Percentiles rank a stretch among this genome's conserved stretches.
Evolutionary conservation across 2,329 filamentous ascomycete species (phyloP).

Genomic region (Ceratocystiopsis minuta): DNA sequence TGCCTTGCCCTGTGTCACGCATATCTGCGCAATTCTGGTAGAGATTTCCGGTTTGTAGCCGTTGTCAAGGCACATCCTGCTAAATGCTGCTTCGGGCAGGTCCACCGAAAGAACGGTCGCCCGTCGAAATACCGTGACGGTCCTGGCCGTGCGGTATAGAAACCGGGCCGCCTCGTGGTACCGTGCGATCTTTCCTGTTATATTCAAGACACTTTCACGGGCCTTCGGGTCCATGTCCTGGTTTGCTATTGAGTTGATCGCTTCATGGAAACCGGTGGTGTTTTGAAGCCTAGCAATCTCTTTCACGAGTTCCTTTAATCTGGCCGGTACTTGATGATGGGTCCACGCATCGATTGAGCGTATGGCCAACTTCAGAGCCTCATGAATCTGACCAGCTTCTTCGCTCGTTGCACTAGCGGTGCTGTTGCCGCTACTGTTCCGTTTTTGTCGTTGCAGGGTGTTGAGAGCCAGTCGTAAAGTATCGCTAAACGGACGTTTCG

Average conservation of each 20-base stretch:
- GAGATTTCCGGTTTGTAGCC: background rate
- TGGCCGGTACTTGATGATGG: too few species aligned
- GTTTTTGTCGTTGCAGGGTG: too few species aligned
- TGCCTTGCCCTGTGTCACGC: background rate
- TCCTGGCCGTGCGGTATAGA: slow-evolving; percentile 17
- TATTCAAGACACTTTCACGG: slow-evolving; percentile 2
- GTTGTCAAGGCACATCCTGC: background rate
- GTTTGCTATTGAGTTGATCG: background rate
- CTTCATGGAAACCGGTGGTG: too few species aligned
- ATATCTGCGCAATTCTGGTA: background rate
- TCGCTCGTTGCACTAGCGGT: too few species aligned
- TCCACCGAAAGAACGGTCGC: background rate
- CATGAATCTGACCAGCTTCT: too few species aligned
- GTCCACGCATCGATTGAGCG: too few species aligned
- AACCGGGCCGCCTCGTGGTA: slow-evolving; percentile 18
- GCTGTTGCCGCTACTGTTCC: too few species aligned
- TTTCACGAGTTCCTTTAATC: too few species aligned
- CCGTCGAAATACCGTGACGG: background rate
- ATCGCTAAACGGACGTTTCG: too few species aligned
- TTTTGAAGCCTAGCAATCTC: too few species aligned
- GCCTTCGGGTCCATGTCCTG: background rate
- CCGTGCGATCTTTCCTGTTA: slow-evolving; percentile 18
- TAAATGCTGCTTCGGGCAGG: background rate
- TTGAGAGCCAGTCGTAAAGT: too few species aligned
- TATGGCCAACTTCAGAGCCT: too few species aligned